Evolutionary conservation across 805 yeast genomes (phyloP), one percentile per base, ranked within the genome.

Genomic region (Metschnikowia baotianmanensis): DNA sequence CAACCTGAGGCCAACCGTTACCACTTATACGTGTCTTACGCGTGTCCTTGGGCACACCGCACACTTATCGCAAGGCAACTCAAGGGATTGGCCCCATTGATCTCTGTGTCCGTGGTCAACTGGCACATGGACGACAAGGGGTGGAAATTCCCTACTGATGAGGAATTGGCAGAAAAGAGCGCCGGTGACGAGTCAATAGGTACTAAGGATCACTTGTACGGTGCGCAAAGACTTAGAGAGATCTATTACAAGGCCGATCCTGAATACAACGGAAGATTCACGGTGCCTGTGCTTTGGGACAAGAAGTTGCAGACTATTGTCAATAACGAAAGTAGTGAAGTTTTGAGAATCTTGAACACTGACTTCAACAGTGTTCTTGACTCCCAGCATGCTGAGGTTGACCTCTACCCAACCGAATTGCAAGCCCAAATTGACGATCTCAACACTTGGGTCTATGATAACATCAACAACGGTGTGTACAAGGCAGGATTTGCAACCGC

Each of bases 41-140:
- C 96, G 2, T 91, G 99, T 64, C 98, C 99, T 4, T 91, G 97
- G 90, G 97, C 97, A 1, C 95, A 87, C 58, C 74, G 98, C 47
- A 79, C 90, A 0, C 69, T 90, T 43, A 82, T 88, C 38, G 72
- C 82, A 3, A 67, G 96, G 39, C 63, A 74, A 10, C 68, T 91
- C 47, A 88, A 89, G 67, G 96, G 96, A 1, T 62, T 70, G 54
- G 48, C 72, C 1, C 65, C 77, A 1, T 62, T 82, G 9, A 78
- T 83, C 46, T 77, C 80, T 3, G 71, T 82, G 23, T 79, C 90
- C 16, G 88, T 87, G 28, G 97, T 91, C 10, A 95, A 89, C 61
- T 89, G 96, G 91, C 82, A 80, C 55, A 76, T 91, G 83, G 96
- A 85, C 50, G 75, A 70, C 11, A 72, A 83, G 44, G 97, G 98